Conservation (phyloP, 2,329 filamentous ascomycete genomes). For the Cladobotryum protrusum region DNA sequence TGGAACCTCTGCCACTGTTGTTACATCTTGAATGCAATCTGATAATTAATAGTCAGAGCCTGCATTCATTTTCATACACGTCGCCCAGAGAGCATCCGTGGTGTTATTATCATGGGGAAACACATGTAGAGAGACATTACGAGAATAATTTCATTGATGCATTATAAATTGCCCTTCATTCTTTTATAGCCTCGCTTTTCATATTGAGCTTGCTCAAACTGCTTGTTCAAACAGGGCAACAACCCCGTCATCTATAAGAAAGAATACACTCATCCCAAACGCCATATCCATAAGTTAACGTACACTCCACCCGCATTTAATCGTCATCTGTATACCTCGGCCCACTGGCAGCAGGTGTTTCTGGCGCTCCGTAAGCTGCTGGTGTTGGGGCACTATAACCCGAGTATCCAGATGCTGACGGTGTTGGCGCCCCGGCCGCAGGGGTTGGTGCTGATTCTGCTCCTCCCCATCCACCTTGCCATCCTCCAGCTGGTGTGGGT, state of each 20-base stretch:
- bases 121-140: not conserved
- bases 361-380: slow-evolving; percentile 52
- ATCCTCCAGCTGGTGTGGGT: slow-evolving; percentile 62
- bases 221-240: not conserved
- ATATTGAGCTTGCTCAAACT: not conserved
- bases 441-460: slow-evolving; percentile 62
- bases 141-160: not conserved
- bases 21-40: too few species aligned
- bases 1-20: too few species aligned
- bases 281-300: not conserved
- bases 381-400: slow-evolving; percentile 57
- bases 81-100: too few species aligned
- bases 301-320: slow-evolving; percentile 10
- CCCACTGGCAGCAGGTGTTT: slow-evolving; percentile 56
- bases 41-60: too few species aligned
- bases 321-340: slow-evolving; percentile 51
- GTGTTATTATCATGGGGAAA: too few species aligned
- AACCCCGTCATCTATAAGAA: slow-evolving; percentile 1
- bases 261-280: slow-evolving; percentile 6
- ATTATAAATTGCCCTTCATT: slow-evolving; percentile 1
- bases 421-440: slow-evolving; percentile 61
- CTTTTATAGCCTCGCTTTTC: slow-evolving; percentile 3
- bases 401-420: slow-evolving; percentile 54
- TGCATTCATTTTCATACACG: too few species aligned
- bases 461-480: slow-evolving; percentile 53